Evolutionary conservation across 139 green algal genomes (phyloP).

Genomic region (Coccomyxa sp.): DNA sequence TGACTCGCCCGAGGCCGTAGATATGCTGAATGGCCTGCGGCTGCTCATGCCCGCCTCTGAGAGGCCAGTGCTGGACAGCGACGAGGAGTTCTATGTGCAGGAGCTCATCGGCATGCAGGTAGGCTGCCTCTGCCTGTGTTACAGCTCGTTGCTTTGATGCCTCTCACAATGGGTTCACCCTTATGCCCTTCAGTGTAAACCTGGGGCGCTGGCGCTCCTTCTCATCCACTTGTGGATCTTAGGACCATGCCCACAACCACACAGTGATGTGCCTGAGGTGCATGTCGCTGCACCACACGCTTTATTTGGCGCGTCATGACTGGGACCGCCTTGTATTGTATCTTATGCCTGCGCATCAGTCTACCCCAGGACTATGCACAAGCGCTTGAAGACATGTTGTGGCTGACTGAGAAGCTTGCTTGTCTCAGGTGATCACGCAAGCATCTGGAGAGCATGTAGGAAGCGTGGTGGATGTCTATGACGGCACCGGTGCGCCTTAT

Average conservation of each 20-base stretch:
- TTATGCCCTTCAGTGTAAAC: too few species aligned
- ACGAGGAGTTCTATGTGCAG: conserved; percentile 56
- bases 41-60: conserved; percentile 29
- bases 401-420: too few species aligned
- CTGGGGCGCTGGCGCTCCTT: neutral
- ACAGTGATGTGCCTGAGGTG: neutral
- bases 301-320: neutral
- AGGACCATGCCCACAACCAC: too few species aligned
- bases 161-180: too few species aligned
- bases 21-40: conserved; percentile 21
- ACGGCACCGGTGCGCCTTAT: conserved; percentile 25
- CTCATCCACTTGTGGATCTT: neutral
- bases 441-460: conserved; percentile 21
- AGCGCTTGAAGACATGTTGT: too few species aligned
- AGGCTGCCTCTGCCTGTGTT: neutral
- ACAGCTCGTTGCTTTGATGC: neutral
- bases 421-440: conserved; percentile 17
- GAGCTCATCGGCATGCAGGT: conserved; percentile 11
- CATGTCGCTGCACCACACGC: neutral
- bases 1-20: conserved; percentile 30
- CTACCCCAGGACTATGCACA: too few species aligned
- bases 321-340: too few species aligned
- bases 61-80: conserved; percentile 28
- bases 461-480: conserved; percentile 35
- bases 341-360: too few species aligned